These are phyloP conservation scores for Phytophthora pluvialis DNA, from an alignment of 352 stramenopile genomes.

Conservation along the genomic window DNA sequence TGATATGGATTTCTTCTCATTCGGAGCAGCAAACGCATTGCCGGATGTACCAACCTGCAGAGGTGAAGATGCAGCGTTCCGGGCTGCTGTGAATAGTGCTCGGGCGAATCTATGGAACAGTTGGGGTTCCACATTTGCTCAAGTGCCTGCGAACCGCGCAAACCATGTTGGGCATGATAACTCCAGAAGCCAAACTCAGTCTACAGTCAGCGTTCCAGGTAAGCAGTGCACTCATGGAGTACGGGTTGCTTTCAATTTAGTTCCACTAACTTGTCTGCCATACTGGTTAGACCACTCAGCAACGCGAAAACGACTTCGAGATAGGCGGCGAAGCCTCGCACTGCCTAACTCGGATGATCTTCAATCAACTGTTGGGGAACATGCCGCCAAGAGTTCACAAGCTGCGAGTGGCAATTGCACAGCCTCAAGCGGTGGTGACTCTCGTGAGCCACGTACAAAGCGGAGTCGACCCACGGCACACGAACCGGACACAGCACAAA, in stretches of 20 bases:
- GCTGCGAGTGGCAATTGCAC: not conserved
- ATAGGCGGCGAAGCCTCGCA: conserved; percentile 41
- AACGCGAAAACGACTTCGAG: conserved; percentile 35
- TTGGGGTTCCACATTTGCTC: conserved; percentile 24
- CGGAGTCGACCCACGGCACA: conserved; percentile 8
- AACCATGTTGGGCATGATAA: conserved; percentile 2
- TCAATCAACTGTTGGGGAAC: conserved; percentile 14
- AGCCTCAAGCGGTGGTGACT: conserved; percentile 6
- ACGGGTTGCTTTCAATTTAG: not conserved
- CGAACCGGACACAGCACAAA: conserved; percentile 12
- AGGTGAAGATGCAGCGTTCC: conserved; percentile 23
- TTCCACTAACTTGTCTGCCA: conserved; percentile 8
- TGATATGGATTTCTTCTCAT: conserved; percentile 42
- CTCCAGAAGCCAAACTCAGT: not conserved
- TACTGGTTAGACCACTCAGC: conserved; percentile 9
- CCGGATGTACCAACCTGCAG: conserved; percentile 3
- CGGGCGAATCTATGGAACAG: conserved; percentile 33
- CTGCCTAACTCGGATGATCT: conserved; percentile 32
- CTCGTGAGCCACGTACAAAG: conserved; percentile 12
- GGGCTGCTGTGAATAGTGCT: conserved; percentile 27
- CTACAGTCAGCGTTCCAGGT: conserved; percentile 13
- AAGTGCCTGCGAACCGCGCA: not conserved
- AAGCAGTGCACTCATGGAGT: not conserved
- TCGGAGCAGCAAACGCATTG: conserved; percentile 1
- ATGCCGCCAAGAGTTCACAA: conserved; percentile 4